Conservation (phyloP, 2,329 filamentous ascomycete genomes). For the Paraconiothyrium sp. region DNA sequence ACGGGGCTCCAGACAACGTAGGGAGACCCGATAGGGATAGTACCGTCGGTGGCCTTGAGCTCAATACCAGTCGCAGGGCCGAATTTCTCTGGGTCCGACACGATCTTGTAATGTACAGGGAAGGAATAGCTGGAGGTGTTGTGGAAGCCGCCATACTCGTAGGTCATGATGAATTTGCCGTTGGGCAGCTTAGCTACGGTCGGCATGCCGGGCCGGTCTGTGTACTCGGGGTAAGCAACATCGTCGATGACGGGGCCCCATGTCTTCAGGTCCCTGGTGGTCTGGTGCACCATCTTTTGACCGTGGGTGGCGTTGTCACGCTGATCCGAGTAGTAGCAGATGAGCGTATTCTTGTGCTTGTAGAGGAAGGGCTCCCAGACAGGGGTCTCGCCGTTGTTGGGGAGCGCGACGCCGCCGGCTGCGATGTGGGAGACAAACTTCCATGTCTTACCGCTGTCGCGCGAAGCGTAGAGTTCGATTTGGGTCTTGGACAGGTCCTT, state of each 20-base stretch:
- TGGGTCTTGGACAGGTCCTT: slow-evolving; percentile 68
- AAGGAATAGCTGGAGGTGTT: slow-evolving; percentile 52
- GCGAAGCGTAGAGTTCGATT: slow-evolving; percentile 74
- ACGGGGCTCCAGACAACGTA: slow-evolving; percentile 63
- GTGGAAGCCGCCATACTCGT: slow-evolving; percentile 67
- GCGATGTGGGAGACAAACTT: slow-evolving; percentile 73
- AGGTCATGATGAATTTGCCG: slow-evolving; percentile 70
- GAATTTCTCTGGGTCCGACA: slow-evolving; percentile 59
- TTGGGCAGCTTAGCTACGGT: slow-evolving; percentile 67
- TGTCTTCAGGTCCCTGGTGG: slow-evolving; percentile 64
- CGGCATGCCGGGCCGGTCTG: slow-evolving; percentile 74
- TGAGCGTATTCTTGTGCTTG: slow-evolving; percentile 66
- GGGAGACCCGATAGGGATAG: slow-evolving; percentile 57
- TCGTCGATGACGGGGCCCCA: slow-evolving; percentile 71
- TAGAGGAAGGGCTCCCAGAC: slow-evolving; percentile 79
- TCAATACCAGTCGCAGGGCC: slow-evolving; percentile 50
- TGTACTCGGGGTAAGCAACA: slow-evolving; percentile 69
- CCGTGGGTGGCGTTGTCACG: slow-evolving; percentile 68
- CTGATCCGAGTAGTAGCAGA: slow-evolving; percentile 78
- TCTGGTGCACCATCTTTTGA: slow-evolving; percentile 75
- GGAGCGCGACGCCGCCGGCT: slow-evolving; percentile 67
- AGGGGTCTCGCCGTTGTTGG: slow-evolving; percentile 72
- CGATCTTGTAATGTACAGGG: slow-evolving; percentile 64
- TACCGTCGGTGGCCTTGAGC: slow-evolving; percentile 58
- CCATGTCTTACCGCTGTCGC: slow-evolving; percentile 70